Conservation (phyloP, 805 yeast genomes). For the Torulaspora gathmanii region DNA sequence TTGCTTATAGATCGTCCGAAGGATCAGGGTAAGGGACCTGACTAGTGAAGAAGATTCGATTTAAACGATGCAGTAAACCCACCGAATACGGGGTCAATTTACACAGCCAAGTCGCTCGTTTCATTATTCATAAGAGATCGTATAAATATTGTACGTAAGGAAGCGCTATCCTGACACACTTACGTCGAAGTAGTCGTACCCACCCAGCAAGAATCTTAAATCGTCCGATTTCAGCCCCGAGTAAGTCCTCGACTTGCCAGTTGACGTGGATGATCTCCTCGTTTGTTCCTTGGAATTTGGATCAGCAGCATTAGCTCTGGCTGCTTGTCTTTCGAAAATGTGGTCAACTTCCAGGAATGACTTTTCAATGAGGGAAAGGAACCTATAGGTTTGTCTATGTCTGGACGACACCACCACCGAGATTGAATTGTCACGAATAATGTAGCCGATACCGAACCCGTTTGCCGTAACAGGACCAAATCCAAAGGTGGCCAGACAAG, state of each 20-base stretch:
- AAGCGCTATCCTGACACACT: constrained; percentile 25
- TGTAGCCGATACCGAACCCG: constrained; percentile 92
- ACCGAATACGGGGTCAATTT: not conserved
- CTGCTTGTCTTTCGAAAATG: constrained; percentile 38
- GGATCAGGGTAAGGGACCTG: not conserved
- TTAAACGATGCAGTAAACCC: not conserved
- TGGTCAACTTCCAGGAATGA: constrained; percentile 55
- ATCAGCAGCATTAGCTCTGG: constrained; percentile 2
- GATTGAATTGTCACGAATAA: constrained; percentile 73
- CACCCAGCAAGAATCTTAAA: constrained; percentile 54
- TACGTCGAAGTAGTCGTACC: constrained; percentile 78
- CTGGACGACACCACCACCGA: constrained; percentile 81
- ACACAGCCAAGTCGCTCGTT: not conserved
- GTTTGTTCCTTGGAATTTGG: not conserved
- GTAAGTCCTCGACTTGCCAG: constrained; percentile 1
- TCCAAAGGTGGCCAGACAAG: constrained; percentile 80
- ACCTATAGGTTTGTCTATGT: constrained; percentile 80
- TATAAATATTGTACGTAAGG: not conserved
- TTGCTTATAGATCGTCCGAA: not conserved
- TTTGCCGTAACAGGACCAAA: constrained; percentile 87
- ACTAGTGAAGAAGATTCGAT: not conserved
- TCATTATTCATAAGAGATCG: not conserved
- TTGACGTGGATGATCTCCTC: not conserved
- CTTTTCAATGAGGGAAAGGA: constrained; percentile 61
- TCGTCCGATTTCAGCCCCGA: constrained; percentile 32